A percentile compares a stretch with the other conserved stretches of the same genome.
These are phyloP conservation scores for Leishmania tropica DNA, from an alignment of 208 protist species.

Conservation along the genomic window DNA sequence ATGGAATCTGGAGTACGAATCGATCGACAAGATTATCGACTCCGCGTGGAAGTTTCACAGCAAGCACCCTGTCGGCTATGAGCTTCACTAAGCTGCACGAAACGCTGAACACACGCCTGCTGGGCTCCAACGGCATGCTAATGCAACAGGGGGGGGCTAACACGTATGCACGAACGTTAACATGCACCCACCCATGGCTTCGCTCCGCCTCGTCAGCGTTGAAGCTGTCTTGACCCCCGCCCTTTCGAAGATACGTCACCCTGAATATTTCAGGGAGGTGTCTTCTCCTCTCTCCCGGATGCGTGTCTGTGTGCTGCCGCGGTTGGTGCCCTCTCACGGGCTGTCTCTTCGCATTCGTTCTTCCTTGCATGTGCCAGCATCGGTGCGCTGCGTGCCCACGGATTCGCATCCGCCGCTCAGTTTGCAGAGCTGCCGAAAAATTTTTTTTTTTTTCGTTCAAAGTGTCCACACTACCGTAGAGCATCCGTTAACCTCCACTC, in stretches of 20 bases:
- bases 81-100: conserved; percentile 11
- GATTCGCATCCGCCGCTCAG: neutral
- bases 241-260: neutral
- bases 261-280: neutral
- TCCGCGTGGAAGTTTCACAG: conserved; percentile 83
- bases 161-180: neutral
- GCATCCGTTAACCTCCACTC: no score
- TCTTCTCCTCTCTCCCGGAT: no score
- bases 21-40: conserved; percentile 79
- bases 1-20: conserved; percentile 78
- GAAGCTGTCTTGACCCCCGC: no score
- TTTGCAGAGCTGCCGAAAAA: neutral
- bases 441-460: no score
- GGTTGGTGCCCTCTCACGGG: neutral
- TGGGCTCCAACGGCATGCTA: neutral
- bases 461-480: no score
- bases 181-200: neutral
- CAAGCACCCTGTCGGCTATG: conserved; percentile 56
- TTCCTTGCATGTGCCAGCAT: neutral
- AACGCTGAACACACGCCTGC: neutral
- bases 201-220: neutral
- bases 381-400: neutral
- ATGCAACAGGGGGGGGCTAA: neutral
- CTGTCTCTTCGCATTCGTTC: neutral
- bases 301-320: no score